These are phyloP conservation scores for Aspergillus brasiliensis DNA, from an alignment of 2,329 filamentous ascomycete species.

Conservation along the genomic window DNA sequence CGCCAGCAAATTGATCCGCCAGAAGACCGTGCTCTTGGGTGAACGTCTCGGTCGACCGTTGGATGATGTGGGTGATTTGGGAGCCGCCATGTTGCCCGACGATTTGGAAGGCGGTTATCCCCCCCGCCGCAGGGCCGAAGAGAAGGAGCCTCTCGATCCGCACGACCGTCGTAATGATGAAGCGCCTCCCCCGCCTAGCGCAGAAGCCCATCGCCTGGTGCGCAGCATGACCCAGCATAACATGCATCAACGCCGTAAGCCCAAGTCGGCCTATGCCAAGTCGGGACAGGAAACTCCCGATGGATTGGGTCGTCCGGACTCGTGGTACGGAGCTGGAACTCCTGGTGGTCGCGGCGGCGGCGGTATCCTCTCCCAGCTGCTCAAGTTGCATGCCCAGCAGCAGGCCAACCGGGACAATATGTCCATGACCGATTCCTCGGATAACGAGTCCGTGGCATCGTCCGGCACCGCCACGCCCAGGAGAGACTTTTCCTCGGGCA, in stretches of 20 bases:
- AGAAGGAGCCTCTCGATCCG: conserved; percentile 18
- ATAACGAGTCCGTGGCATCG: conserved; percentile 30
- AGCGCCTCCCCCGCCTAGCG: conserved; percentile 28
- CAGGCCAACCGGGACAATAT: conserved; percentile 39
- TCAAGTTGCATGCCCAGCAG: conserved; percentile 65
- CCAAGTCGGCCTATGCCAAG: conserved; percentile 36
- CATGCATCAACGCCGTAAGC: conserved; percentile 30
- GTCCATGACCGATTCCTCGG: conserved; percentile 34
- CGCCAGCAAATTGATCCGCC: conserved; percentile 32
- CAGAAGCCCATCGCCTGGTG: conserved; percentile 43
- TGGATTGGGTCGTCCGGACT: conserved; percentile 12
- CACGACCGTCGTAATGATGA: conserved; percentile 24
- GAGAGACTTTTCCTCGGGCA: conserved; percentile 25
- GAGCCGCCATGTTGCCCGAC: conserved; percentile 32
- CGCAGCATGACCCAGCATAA: conserved; percentile 36
- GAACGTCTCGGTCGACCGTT: conserved; percentile 35
- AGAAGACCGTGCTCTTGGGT: conserved; percentile 31
- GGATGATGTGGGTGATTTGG: conserved; percentile 35
- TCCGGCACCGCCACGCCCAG: conserved; percentile 32
- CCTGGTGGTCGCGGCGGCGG: conserved; percentile 28
- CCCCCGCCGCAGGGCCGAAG: conserved; percentile 24
- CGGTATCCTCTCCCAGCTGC: conserved; percentile 70
- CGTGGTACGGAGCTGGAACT: conserved; percentile 1
- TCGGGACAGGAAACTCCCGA: conserved; percentile 37
- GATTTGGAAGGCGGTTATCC: conserved; percentile 31